Evolutionary conservation across 441 rosid species (phyloP).

Genomic region (Jatropha multifida): DNA sequence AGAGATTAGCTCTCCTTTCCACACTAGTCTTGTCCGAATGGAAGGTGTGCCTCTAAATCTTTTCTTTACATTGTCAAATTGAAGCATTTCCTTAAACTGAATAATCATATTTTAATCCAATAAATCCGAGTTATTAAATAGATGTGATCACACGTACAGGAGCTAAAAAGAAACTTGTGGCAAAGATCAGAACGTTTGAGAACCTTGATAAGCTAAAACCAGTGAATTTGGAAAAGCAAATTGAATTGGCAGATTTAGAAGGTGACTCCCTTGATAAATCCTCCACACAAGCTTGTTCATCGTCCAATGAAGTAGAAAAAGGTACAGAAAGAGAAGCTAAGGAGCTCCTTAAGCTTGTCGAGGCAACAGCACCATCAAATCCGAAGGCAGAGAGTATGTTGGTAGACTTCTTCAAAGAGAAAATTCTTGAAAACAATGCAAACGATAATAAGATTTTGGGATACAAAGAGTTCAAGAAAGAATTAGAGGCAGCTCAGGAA

Average conservation of each 20-base stretch:
- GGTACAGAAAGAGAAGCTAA: slow-evolving; percentile 18
- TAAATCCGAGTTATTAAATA: neutral
- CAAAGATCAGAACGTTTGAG: slow-evolving; percentile 32
- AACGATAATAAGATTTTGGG: neutral
- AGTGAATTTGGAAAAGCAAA: slow-evolving; percentile 44
- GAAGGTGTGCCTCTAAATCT: slow-evolving; percentile 30
- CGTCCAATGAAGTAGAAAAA: slow-evolving; percentile 12
- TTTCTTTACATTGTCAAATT: too few relatives aligned
- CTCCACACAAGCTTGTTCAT: neutral
- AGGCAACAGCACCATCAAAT: slow-evolving; percentile 12
- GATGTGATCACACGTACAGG: slow-evolving; percentile 27
- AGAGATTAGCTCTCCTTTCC: slow-evolving; percentile 37
- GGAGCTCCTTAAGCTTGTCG: slow-evolving; percentile 28
- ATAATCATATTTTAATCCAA: neutral
- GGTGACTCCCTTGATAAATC: slow-evolving; percentile 15
- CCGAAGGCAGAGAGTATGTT: slow-evolving; percentile 32
- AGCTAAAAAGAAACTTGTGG: slow-evolving; percentile 31
- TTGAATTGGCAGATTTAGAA: slow-evolving; percentile 29
- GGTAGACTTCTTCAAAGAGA: slow-evolving; percentile 47
- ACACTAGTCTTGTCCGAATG: slow-evolving; percentile 17
- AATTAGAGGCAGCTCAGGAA: slow-evolving; percentile 37
- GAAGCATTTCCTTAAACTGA: too few relatives aligned
- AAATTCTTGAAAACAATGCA: slow-evolving; percentile 15
- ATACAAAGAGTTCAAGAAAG: slow-evolving; percentile 1
- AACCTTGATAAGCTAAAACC: slow-evolving; percentile 41